A percentile compares a stretch with the other conserved stretches of the same genome.
These are phyloP conservation scores for Suillus luteus DNA, from an alignment of 768 basidiomycete species.

Conservation along the genomic window DNA sequence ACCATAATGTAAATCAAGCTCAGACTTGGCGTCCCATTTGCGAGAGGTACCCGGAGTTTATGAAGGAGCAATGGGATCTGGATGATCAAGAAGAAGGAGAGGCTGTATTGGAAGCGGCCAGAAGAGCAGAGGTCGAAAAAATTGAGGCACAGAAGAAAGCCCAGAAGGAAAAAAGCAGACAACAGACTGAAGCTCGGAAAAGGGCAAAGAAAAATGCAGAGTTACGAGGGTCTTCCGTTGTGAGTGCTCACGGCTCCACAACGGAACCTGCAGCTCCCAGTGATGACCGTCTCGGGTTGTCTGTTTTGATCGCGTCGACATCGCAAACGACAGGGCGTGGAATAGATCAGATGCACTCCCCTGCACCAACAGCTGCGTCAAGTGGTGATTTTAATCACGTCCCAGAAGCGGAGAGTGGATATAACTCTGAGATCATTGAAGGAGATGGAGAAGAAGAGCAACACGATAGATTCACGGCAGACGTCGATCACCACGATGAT, in stretches of 20 bases:
- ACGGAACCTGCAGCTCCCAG: slow-evolving; percentile 28
- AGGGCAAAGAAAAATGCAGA: slow-evolving; percentile 42
- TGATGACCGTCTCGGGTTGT: slow-evolving; percentile 28
- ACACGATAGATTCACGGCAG: slow-evolving; percentile 27
- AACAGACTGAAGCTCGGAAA: slow-evolving; percentile 55
- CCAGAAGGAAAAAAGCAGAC: slow-evolving; percentile 49
- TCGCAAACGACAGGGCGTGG: slow-evolving; percentile 30
- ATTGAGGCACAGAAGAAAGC: slow-evolving; percentile 35
- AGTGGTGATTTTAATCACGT: slow-evolving; percentile 42
- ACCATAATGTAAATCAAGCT: slow-evolving; percentile 28
- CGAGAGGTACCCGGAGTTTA: slow-evolving; percentile 85
- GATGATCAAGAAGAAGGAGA: slow-evolving; percentile 79
- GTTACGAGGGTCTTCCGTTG: slow-evolving; percentile 24
- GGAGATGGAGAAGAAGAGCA: slow-evolving; percentile 30
- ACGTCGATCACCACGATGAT: slow-evolving; percentile 24
- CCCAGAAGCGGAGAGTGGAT: slow-evolving; percentile 54
- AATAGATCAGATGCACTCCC: slow-evolving; percentile 44
- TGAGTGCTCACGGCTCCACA: slow-evolving; percentile 28
- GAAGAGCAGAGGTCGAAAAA: slow-evolving; percentile 50
- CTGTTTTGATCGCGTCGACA: slow-evolving; percentile 29
- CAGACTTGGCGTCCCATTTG: slow-evolving; percentile 76
- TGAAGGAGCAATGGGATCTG: slow-evolving; percentile 77
- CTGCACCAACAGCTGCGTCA: slow-evolving; percentile 53
- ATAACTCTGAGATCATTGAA: slow-evolving; percentile 51
- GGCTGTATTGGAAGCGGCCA: slow-evolving; percentile 46